Evolutionary conservation across 2,329 filamentous ascomycete species (phyloP).

Genomic region (Fusarium nurragi): DNA sequence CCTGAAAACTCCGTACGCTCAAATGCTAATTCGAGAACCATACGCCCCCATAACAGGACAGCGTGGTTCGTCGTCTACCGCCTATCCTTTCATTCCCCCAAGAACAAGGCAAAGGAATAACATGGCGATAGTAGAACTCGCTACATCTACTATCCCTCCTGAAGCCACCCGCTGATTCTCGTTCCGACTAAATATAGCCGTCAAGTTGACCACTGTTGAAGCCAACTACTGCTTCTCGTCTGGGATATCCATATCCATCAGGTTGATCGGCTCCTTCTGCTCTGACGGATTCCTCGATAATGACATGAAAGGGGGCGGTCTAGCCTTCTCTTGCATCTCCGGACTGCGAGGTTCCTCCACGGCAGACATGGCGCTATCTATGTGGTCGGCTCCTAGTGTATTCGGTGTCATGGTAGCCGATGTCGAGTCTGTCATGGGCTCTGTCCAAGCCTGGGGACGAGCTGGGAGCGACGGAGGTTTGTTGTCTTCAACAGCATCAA

Average conservation of each 20-base stretch:
- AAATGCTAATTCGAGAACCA: slow-evolving; percentile 24
- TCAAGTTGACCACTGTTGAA: neutral
- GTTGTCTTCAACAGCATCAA: slow-evolving; percentile 23
- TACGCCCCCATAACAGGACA: neutral
- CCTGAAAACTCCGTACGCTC: slow-evolving; percentile 26
- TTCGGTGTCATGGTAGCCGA: slow-evolving; percentile 42
- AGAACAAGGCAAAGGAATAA: no score
- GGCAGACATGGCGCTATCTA: slow-evolving; percentile 5
- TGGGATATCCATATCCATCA: slow-evolving; percentile 53
- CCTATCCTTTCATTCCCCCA: neutral
- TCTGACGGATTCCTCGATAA: slow-evolving; percentile 31
- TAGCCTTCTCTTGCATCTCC: slow-evolving; percentile 57
- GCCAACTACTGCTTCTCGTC: slow-evolving; percentile 32
- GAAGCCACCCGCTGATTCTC: neutral
- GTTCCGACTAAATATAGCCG: neutral
- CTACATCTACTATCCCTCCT: no score
- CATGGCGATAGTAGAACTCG: no score
- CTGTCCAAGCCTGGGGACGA: slow-evolving; percentile 18
- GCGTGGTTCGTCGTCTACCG: neutral
- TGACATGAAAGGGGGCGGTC: slow-evolving; percentile 43
- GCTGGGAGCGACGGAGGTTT: slow-evolving; percentile 14
- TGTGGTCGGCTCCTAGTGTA: slow-evolving; percentile 38
- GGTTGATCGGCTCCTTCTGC: slow-evolving; percentile 37
- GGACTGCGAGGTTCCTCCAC: slow-evolving; percentile 46
- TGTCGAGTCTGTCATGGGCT: slow-evolving; percentile 34